These are phyloP conservation scores for Xylaria sp. DNA, from an alignment of 2,329 filamentous ascomycete genomes.

Conservation along the genomic window DNA sequence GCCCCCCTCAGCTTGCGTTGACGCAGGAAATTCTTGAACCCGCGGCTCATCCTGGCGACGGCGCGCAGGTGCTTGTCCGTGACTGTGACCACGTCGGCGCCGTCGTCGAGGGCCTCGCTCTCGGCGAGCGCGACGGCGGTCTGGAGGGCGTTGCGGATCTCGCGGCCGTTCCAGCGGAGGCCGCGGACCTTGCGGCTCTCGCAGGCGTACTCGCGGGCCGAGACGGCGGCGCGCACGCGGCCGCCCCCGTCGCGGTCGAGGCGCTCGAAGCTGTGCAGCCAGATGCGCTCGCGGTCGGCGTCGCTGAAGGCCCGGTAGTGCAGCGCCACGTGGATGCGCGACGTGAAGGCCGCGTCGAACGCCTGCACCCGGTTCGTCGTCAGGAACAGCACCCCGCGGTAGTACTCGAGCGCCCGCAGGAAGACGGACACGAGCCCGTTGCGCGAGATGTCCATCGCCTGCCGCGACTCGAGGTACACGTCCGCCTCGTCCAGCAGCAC, in stretches of 20 bases:
- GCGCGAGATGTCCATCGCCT: slow-evolving; percentile 45
- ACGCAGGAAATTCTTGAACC: slow-evolving; percentile 41
- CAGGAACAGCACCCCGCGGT: slow-evolving; percentile 53
- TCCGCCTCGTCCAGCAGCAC: slow-evolving; percentile 63
- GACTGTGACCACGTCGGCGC: slow-evolving; percentile 35
- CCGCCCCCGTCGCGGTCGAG: slow-evolving; percentile 45
- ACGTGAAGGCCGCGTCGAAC: slow-evolving; percentile 53
- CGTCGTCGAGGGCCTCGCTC: slow-evolving; percentile 32
- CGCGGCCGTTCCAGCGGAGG: slow-evolving; percentile 43
- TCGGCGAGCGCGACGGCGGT: slow-evolving; percentile 36
- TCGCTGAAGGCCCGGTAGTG: slow-evolving; percentile 48
- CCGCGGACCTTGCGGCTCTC: slow-evolving; percentile 40
- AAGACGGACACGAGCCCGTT: slow-evolving; percentile 54
- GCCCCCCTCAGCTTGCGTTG: background rate
- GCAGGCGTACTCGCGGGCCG: slow-evolving; percentile 45
- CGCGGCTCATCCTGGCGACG: slow-evolving; percentile 43
- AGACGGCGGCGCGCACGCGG: slow-evolving; percentile 41
- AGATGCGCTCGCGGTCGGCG: slow-evolving; percentile 48
- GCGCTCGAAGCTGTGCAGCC: slow-evolving; percentile 50
- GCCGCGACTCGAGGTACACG: slow-evolving; percentile 59
- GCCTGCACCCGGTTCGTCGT: slow-evolving; percentile 53
- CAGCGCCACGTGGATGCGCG: slow-evolving; percentile 52
- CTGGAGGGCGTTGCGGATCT: slow-evolving; percentile 41
- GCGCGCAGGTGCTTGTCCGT: slow-evolving; percentile 40
- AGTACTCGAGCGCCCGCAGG: slow-evolving; percentile 55